A percentile compares a stretch with the other conserved stretches of the same genome.
Conservation (phyloP, 345 rosid genomes). For the Brassica rapa region DNA sequence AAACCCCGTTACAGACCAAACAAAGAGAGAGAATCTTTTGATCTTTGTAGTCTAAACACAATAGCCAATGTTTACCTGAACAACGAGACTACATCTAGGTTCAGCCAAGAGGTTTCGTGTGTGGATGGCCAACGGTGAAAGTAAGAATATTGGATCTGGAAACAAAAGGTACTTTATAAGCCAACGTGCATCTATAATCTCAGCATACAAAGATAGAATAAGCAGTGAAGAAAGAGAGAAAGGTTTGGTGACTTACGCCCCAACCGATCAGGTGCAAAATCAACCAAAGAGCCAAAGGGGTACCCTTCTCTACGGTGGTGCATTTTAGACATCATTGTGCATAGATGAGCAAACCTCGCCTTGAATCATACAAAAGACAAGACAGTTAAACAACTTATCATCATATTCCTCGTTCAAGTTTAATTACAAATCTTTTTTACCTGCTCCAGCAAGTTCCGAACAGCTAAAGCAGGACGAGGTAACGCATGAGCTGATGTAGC, state of each 20-base stretch:
- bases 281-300: constrained; percentile 94
- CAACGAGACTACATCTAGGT: constrained; percentile 91
- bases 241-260: constrained; percentile 65
- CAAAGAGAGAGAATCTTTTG: not conserved
- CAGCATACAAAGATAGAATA: not conserved
- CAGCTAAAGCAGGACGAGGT: constrained; percentile 94
- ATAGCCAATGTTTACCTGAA: constrained; percentile 57
- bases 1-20: constrained; percentile 22
- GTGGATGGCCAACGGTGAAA: constrained; percentile 94
- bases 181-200: constrained; percentile 13
- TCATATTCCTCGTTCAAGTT: not conserved
- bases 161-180: constrained; percentile 6
- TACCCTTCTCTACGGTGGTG: constrained; percentile 97
- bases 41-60: not conserved
- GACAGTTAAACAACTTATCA: constrained; percentile 1
- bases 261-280: constrained; percentile 85
- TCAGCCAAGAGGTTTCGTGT: constrained; percentile 85
- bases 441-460: constrained; percentile 96
- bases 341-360: constrained; percentile 98
- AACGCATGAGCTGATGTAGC: constrained; percentile 97
- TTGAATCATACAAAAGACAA: constrained; percentile 34
- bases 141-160: constrained; percentile 90
- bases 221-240: not conserved
- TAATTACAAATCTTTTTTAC: constrained; percentile 39
- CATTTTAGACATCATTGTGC: constrained; percentile 96